These are phyloP conservation scores for Venturia pyrina DNA, from an alignment of 2,329 filamentous ascomycete species.

Conservation along the genomic window DNA sequence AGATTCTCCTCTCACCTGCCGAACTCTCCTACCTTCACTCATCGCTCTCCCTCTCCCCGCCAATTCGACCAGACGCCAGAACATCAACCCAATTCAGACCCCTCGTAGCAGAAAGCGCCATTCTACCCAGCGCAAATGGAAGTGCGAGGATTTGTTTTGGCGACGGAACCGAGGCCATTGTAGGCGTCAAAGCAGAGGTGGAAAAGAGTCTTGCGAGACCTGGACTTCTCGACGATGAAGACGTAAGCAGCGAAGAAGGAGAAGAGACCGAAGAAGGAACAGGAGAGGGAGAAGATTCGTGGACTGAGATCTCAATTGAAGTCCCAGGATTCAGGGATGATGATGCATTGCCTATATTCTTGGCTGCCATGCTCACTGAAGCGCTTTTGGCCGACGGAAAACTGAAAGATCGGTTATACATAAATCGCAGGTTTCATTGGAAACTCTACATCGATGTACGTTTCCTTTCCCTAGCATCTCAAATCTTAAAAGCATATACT, in stretches of 20 bases:
- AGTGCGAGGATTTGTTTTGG: slow-evolving; percentile 89
- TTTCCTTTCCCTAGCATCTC: slow-evolving; percentile 16
- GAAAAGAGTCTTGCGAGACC: slow-evolving; percentile 42
- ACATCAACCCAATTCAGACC: slow-evolving; percentile 79
- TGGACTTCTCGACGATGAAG: slow-evolving; percentile 19
- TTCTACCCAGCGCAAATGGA: slow-evolving; percentile 82
- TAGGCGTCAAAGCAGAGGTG: slow-evolving; percentile 91
- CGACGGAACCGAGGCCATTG: slow-evolving; percentile 91
- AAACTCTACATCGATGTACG: slow-evolving; percentile 87
- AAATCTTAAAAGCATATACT: not conserved
- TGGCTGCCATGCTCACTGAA: slow-evolving; percentile 82
- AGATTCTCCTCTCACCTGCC: slow-evolving; percentile 76
- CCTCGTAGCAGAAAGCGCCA: slow-evolving; percentile 78
- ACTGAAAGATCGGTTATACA: slow-evolving; percentile 61
- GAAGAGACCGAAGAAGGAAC: slow-evolving; percentile 21
- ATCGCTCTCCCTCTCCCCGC: slow-evolving; percentile 69
- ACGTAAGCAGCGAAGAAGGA: slow-evolving; percentile 28
- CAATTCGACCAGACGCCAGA: slow-evolving; percentile 83
- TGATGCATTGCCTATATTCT: slow-evolving; percentile 77
- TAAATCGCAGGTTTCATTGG: slow-evolving; percentile 93
- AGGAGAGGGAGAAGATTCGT: slow-evolving; percentile 47
- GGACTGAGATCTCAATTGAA: slow-evolving; percentile 87
- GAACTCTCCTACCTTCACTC: slow-evolving; percentile 93
- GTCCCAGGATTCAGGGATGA: slow-evolving; percentile 87
- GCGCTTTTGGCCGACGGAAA: slow-evolving; percentile 65